Evolutionary conservation across 2,329 filamentous ascomycete species (phyloP).

Genomic region (Exophiala calicioides): DNA sequence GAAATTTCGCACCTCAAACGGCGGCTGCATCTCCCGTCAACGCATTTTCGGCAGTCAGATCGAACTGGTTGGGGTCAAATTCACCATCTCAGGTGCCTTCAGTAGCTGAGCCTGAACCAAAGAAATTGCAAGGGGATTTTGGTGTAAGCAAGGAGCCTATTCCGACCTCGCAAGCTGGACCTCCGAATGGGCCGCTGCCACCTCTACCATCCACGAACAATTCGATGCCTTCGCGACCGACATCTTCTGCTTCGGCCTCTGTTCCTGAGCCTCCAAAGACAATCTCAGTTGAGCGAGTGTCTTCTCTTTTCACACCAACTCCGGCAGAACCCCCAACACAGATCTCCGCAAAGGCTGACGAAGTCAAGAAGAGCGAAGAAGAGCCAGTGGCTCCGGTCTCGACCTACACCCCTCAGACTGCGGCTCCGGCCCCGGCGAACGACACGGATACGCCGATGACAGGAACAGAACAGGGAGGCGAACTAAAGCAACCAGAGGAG

Average conservation of each 20-base stretch:
- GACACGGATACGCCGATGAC: conserved; percentile 13
- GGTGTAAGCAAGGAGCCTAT: conserved; percentile 6
- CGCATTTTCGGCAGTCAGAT: conserved; percentile 7
- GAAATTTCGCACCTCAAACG: conserved; percentile 5
- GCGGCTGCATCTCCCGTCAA: conserved; percentile 4
- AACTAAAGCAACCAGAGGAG: conserved; percentile 1
- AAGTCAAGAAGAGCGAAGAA: neutral
- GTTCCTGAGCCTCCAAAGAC: neutral
- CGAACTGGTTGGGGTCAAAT: conserved; percentile 10
- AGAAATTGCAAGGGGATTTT: conserved; percentile 26
- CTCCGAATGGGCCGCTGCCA: conserved; percentile 2
- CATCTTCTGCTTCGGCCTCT: neutral
- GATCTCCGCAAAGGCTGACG: neutral
- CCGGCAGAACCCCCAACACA: neutral
- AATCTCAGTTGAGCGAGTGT: neutral
- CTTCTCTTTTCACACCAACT: neutral
- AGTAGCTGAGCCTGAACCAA: conserved; percentile 18
- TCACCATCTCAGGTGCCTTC: conserved; percentile 1
- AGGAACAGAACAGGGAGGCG: conserved; percentile 1
- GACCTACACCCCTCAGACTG: neutral
- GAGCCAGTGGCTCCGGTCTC: neutral
- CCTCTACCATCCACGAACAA: conserved; percentile 1
- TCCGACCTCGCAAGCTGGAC: neutral
- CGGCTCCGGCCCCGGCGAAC: neutral
- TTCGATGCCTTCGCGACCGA: neutral